phyloP scores from a whole-genome alignment of 805 yeast species.

The Wickerhamomyces xylosicus region DNA sequence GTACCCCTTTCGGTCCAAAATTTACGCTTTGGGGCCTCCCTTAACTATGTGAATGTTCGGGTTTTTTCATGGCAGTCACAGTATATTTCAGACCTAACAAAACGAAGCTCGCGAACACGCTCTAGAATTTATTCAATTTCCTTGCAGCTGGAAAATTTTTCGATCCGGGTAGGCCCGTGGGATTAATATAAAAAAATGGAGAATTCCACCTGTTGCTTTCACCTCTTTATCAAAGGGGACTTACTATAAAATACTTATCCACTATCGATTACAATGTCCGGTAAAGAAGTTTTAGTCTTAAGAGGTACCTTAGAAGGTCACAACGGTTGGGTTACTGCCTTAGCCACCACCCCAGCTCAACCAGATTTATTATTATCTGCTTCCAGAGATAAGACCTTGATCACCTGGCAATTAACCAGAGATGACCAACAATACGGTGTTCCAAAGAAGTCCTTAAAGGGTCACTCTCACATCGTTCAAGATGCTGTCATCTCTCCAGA shows the following conservation, averaged over 20 bases:
- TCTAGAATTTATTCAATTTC: neutral
- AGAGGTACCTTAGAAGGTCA: constrained; percentile 99
- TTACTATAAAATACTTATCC: constrained; percentile 1
- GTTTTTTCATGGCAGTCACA: neutral
- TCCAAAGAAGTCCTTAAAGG: constrained; percentile 93
- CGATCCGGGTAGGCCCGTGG: neutral
- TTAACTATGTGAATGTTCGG: neutral
- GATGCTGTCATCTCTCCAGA: constrained; percentile 97
- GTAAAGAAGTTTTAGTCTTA: constrained; percentile 94
- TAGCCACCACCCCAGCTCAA: constrained; percentile 95
- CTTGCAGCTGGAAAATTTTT: neutral
- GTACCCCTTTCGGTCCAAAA: constrained; percentile 4
- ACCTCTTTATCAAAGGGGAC: neutral
- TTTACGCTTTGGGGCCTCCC: constrained; percentile 5
- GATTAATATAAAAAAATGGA: constrained; percentile 8
- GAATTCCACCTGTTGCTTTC: neutral
- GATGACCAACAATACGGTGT: constrained; percentile 97
- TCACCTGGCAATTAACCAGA: constrained; percentile 95
- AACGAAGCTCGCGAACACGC: too few species aligned
- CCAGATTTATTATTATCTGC: constrained; percentile 97
- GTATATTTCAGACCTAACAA: neutral
- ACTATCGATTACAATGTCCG: constrained; percentile 42
- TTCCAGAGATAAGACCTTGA: constrained; percentile 97
- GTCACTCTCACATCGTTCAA: constrained; percentile 98
- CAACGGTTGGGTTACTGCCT: constrained; percentile 96